These are phyloP conservation scores for Chlorophyllum brunneum DNA, from an alignment of 768 basidiomycete genomes.

Conservation along the genomic window DNA sequence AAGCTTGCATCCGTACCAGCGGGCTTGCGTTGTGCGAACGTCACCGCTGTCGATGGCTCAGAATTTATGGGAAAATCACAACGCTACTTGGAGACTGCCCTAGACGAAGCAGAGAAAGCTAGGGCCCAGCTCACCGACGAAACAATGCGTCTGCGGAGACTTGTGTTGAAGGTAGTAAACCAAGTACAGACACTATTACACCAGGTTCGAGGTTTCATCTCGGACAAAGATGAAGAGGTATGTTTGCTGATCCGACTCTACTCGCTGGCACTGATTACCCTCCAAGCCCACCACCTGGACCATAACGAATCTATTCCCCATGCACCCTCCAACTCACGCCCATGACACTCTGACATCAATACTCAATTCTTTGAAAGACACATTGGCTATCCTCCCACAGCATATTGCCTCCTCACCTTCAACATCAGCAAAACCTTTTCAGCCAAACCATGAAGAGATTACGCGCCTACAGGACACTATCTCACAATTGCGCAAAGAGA, in stretches of 20 bases:
- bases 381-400: slow-evolving; percentile 27
- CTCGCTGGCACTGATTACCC: slow-evolving; percentile 12
- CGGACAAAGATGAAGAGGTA: slow-evolving; percentile 48
- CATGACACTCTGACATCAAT: slow-evolving; percentile 43
- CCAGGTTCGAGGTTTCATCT: slow-evolving; percentile 35
- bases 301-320: slow-evolving; percentile 47
- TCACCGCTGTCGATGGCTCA: slow-evolving; percentile 39
- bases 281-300: slow-evolving; percentile 43
- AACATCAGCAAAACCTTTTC: slow-evolving; percentile 11
- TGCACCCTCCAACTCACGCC: slow-evolving; percentile 46
- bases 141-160: slow-evolving; percentile 54
- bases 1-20: slow-evolving; percentile 47
- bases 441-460: slow-evolving; percentile 37
- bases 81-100: slow-evolving; percentile 57
- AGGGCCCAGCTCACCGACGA: slow-evolving; percentile 60
- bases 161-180: slow-evolving; percentile 62
- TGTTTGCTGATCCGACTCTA: slow-evolving; percentile 14
- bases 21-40: slow-evolving; percentile 55
- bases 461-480: slow-evolving; percentile 49
- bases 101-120: slow-evolving; percentile 71
- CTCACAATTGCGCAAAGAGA: slow-evolving; percentile 46
- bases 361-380: slow-evolving; percentile 37
- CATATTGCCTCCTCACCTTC: slow-evolving; percentile 18
- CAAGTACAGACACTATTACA: slow-evolving; percentile 56
- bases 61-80: slow-evolving; percentile 46